Evolutionary conservation across 2,329 filamentous ascomycete genomes (phyloP).

Genomic region (Penicillium psychrosexuale): DNA sequence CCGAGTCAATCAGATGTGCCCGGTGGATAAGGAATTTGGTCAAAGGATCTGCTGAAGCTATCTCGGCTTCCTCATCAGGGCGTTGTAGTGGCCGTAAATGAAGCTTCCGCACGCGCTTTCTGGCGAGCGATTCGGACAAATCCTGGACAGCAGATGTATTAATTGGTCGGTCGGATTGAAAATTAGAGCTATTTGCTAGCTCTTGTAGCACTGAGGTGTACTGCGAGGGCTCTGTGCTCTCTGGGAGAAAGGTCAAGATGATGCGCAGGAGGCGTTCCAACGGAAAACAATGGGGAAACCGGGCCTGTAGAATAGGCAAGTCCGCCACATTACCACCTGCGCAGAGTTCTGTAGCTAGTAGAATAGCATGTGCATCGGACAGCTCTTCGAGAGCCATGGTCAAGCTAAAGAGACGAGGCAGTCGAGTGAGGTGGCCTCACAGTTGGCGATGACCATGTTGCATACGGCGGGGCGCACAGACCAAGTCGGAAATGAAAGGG

Average conservation of each 20-base stretch:
- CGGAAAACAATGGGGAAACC: slow-evolving; percentile 48
- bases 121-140: slow-evolving; percentile 50
- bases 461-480: slow-evolving; percentile 28
- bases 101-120: slow-evolving; percentile 52
- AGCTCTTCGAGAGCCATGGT: slow-evolving; percentile 43
- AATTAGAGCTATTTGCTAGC: slow-evolving; percentile 40
- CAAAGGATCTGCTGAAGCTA: slow-evolving; percentile 48
- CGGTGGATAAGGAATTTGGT: slow-evolving; percentile 60
- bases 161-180: slow-evolving; percentile 34
- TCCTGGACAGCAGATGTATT: slow-evolving; percentile 49
- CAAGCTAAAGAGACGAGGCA: slow-evolving; percentile 7
- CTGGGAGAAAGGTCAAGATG: slow-evolving; percentile 60
- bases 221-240: slow-evolving; percentile 51
- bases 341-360: slow-evolving; percentile 58
- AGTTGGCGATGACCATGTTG: slow-evolving; percentile 23
- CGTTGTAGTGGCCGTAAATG: slow-evolving; percentile 50
- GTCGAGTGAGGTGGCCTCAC: slow-evolving; percentile 29
- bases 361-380: slow-evolving; percentile 55
- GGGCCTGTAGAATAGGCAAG: slow-evolving; percentile 52
- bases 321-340: slow-evolving; percentile 52
- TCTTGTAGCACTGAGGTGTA: slow-evolving; percentile 51
- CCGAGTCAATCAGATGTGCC: slow-evolving; percentile 56
- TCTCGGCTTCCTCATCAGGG: slow-evolving; percentile 43
- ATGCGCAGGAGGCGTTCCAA: slow-evolving; percentile 57
- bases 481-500: slow-evolving; percentile 33